Evolutionary conservation across 805 yeast genomes (phyloP).

Genomic region (Starmerella vaccinii): DNA sequence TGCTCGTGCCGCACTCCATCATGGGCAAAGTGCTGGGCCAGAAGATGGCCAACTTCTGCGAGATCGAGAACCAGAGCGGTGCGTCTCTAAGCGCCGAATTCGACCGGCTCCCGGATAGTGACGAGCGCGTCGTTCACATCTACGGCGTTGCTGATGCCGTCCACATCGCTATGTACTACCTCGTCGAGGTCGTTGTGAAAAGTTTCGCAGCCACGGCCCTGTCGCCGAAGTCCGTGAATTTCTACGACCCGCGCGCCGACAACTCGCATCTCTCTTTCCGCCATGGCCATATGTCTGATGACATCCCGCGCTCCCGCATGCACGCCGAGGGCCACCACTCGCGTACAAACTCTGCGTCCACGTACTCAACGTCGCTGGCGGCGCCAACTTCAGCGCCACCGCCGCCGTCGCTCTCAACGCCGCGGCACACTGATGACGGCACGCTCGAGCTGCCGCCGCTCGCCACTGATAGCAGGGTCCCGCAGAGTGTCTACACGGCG

Average conservation of each 20-base stretch:
- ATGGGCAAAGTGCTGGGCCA: slow-evolving; percentile 71
- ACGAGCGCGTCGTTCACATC: slow-evolving; percentile 62
- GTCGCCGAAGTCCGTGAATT: neutral
- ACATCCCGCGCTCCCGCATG: slow-evolving; percentile 1
- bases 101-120: slow-evolving; percentile 58
- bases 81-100: slow-evolving; percentile 68
- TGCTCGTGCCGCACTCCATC: slow-evolving; percentile 65
- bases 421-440: neutral
- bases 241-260: slow-evolving; percentile 4
- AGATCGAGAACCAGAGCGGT: slow-evolving; percentile 73
- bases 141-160: slow-evolving; percentile 79
- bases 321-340: slow-evolving; percentile 1
- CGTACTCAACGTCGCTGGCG: neutral
- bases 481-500: slow-evolving; percentile 20
- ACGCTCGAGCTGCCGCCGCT: slow-evolving; percentile 6
- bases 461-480: neutral
- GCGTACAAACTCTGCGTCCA: neutral
- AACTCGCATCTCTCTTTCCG: slow-evolving; percentile 2
- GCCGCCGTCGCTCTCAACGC: neutral
- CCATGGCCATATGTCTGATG: slow-evolving; percentile 7
- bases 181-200: slow-evolving; percentile 45
- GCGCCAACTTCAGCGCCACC: neutral
- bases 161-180: slow-evolving; percentile 69
- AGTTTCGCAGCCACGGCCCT: neutral
- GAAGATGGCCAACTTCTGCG: slow-evolving; percentile 60